Evolutionary conservation across 345 rosid genomes (phyloP), one percentile per base, ranked within the genome.

Genomic region (Salix viminalis): DNA sequence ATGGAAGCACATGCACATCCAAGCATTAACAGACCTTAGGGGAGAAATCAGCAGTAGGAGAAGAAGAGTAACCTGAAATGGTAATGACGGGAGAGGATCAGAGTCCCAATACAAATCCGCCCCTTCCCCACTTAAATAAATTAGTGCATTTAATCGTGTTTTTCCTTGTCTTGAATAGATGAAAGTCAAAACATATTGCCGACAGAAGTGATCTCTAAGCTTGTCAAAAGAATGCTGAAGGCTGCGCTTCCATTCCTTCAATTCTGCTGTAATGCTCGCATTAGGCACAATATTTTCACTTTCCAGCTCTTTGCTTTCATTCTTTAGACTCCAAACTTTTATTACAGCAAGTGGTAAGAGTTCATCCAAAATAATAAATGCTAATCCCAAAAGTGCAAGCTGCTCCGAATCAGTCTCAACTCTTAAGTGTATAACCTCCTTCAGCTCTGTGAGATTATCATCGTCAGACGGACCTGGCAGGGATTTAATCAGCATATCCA

Each of bases 321-420:
- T 85, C 79, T 86, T 82, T 52, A 86, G 88, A 37, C 77, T 84
- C 99, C 98, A 93, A 77, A 89, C 87, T 79, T 80, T 85, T 72
- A 81, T 67, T 19, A 93, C 88, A 58, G 84, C 84, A 73, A 81
- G 84, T 6, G 97, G 98, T 72, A 96, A 82, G 26, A 93, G 87
- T 85, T 93, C 97, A 77, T 96, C 99, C 30, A 89, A 83, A 73
- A 96, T 85, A 52, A 98, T 92, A 86, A 93, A 96, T 50, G 99
- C 98, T 74, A 88, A 83, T 79, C 99, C 99, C 82, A 96, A 85
- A 85, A 96, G 90, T 26, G 94, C 91, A 79, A 96, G 97, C 82
- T 92, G 93, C 82, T 96, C 94, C 0, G 96, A 85, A 81, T 96
- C 99, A 1, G 98, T 96, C 87, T 93, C 98, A 78, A 91, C 94